These are phyloP conservation scores for Eustoma russellianum DNA, from an alignment of 257 asterid species.

Conservation along the genomic window DNA sequence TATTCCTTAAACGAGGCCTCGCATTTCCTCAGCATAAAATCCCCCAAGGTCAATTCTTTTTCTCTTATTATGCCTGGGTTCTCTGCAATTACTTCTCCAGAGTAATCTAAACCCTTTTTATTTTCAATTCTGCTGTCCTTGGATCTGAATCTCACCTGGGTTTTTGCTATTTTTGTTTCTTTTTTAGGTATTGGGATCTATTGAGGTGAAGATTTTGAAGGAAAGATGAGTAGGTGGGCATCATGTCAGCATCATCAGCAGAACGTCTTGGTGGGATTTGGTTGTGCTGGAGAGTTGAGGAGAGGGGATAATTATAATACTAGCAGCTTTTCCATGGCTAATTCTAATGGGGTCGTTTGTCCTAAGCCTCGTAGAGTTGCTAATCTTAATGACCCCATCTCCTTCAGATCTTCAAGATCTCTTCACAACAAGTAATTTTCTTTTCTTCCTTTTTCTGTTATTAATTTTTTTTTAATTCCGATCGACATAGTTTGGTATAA, in stretches of 20 bases:
- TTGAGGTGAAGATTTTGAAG: background rate
- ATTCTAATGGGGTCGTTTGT: slow-evolving; percentile 6
- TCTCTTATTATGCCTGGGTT: no score
- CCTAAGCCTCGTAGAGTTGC: slow-evolving; percentile 11
- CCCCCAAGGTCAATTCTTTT: slow-evolving; percentile 6
- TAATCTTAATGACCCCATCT: background rate
- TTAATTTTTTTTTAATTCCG: no score
- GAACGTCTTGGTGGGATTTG: slow-evolving; percentile 14
- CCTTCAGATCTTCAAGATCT: slow-evolving; percentile 5
- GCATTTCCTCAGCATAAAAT: background rate
- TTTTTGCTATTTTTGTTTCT: no score
- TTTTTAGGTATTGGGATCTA: slow-evolving; percentile 6
- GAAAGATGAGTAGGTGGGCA: slow-evolving; percentile 32
- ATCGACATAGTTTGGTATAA: no score
- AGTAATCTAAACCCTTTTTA: background rate
- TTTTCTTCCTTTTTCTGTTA: background rate
- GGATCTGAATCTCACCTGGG: slow-evolving; percentile 17
- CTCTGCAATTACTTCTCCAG: no score
- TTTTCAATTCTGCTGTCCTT: slow-evolving; percentile 1
- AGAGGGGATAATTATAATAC: slow-evolving; percentile 2
- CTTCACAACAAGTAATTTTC: slow-evolving; percentile 3
- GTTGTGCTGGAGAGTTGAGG: slow-evolving; percentile 11
- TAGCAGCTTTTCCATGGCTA: no score
- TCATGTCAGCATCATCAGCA: slow-evolving; percentile 22
- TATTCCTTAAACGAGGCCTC: background rate